Conservation (phyloP, 352 stramenopile genomes). For the Globisporangium canariense region DNA sequence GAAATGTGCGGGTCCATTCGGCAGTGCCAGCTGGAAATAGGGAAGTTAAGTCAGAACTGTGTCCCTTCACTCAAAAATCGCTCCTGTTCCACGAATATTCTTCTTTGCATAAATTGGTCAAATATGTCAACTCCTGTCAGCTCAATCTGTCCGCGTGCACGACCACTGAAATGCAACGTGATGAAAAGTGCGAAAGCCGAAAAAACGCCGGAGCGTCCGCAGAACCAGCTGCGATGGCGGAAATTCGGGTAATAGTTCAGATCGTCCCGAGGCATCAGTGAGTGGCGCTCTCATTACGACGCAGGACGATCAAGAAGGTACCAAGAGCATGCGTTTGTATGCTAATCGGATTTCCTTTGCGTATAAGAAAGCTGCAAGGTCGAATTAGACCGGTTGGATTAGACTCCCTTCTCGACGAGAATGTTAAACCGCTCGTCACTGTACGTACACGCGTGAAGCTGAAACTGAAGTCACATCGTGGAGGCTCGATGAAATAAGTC, state of each 20-base stretch:
- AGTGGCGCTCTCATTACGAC: neutral
- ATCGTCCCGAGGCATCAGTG: neutral
- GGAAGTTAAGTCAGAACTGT: constrained; percentile 3
- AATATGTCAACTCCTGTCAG: constrained; percentile 2
- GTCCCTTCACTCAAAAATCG: constrained; percentile 5
- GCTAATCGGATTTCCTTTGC: too few species aligned
- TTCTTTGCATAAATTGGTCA: neutral
- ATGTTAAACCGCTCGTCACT: neutral
- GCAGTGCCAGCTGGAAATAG: neutral
- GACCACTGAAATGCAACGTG: constrained; percentile 7
- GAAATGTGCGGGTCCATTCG: constrained; percentile 3
- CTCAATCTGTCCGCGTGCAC: neutral
- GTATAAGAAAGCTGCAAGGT: neutral
- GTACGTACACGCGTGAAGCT: neutral
- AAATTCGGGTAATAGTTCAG: neutral
- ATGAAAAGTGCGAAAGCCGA: neutral
- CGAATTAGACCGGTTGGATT: neutral
- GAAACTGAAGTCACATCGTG: constrained; percentile 2
- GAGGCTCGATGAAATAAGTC: constrained; percentile 2
- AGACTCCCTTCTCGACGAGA: neutral
- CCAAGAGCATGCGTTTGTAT: too few species aligned
- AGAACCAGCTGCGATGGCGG: neutral
- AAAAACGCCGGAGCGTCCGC: constrained; percentile 2
- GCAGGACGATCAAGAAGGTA: too few species aligned
- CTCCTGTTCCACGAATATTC: neutral